These are phyloP conservation scores for Talaromyces proteolyticus DNA, from an alignment of 495 filamentous ascomycete species.

Conservation along the genomic window DNA sequence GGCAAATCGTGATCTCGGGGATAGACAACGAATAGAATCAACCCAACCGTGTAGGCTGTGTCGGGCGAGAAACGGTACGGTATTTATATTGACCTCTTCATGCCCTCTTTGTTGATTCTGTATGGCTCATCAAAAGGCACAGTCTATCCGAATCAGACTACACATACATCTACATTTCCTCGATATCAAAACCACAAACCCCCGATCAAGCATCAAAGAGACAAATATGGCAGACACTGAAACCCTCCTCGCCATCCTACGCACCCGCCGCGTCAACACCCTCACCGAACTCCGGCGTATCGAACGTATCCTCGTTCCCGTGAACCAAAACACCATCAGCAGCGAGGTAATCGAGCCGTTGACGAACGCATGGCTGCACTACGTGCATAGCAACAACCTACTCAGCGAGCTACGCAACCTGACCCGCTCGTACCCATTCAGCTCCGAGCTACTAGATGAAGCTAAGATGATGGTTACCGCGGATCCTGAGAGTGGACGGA, in stretches of 20 bases:
- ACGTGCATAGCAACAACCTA: constrained; percentile 67
- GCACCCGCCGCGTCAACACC: constrained; percentile 64
- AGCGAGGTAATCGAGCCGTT: constrained; percentile 59
- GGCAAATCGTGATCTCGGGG: too few relatives aligned
- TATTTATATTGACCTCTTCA: too few relatives aligned
- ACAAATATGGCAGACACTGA: constrained; percentile 27
- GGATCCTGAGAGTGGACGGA: constrained; percentile 59
- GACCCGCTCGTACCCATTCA: constrained; percentile 68
- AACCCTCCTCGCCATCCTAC: constrained; percentile 45
- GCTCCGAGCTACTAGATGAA: constrained; percentile 59
- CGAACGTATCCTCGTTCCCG: constrained; percentile 50
- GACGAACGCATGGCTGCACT: constrained; percentile 67
- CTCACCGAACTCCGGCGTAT: constrained; percentile 69
- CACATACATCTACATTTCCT: too few relatives aligned
- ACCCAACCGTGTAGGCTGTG: too few relatives aligned
- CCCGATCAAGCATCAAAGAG: not conserved
- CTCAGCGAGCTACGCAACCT: constrained; percentile 65
- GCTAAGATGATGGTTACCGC: constrained; percentile 59
- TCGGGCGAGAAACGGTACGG: too few relatives aligned
- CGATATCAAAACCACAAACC: not conserved
- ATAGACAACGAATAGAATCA: too few relatives aligned
- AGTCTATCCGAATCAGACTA: too few relatives aligned
- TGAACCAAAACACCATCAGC: constrained; percentile 31
- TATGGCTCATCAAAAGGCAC: too few relatives aligned
- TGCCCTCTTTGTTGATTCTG: too few relatives aligned